phyloP scores from a whole-genome alignment of 352 stramenopile species.

The Saprolegnia parasitica region DNA sequence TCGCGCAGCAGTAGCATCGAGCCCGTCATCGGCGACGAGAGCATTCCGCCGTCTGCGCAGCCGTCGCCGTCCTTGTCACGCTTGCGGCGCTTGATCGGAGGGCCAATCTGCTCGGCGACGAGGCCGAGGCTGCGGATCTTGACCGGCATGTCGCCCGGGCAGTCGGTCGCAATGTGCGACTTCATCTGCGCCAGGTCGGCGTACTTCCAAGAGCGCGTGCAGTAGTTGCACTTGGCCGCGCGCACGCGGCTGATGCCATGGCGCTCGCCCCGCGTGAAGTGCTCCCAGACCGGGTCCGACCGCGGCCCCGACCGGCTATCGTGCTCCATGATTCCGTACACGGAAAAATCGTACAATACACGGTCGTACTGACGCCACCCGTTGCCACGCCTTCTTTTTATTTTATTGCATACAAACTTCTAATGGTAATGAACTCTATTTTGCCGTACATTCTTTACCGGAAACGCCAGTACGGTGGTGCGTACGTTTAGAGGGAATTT shows the following conservation, averaged over 20 bases:
- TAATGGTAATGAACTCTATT: background rate
- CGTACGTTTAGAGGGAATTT: background rate
- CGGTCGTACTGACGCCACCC: too few species aligned
- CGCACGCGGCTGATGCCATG: conserved; percentile 28
- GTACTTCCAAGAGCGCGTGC: conserved; percentile 27
- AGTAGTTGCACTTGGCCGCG: conserved; percentile 30
- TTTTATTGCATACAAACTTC: background rate
- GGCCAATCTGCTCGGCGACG: conserved; percentile 25
- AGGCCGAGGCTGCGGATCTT: conserved; percentile 26
- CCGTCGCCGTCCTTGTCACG: conserved; percentile 23
- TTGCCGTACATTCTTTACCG: conserved; percentile 7
- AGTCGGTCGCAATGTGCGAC: conserved; percentile 28
- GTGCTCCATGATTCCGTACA: background rate
- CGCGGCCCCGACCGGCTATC: conserved; percentile 26
- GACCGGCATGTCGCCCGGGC: conserved; percentile 26
- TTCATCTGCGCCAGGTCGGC: conserved; percentile 28
- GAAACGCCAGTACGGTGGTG: background rate
- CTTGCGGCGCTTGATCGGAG: conserved; percentile 28
- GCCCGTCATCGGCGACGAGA: conserved; percentile 16
- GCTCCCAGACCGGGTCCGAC: conserved; percentile 28
- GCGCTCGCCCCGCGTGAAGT: conserved; percentile 26
- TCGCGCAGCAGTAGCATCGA: conserved; percentile 22
- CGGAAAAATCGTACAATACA: too few species aligned
- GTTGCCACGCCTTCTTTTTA: too few species aligned
- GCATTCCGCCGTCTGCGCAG: background rate